Evolutionary conservation across 306 rosid species (phyloP).

Genomic region (Begonia loranthoides): DNA sequence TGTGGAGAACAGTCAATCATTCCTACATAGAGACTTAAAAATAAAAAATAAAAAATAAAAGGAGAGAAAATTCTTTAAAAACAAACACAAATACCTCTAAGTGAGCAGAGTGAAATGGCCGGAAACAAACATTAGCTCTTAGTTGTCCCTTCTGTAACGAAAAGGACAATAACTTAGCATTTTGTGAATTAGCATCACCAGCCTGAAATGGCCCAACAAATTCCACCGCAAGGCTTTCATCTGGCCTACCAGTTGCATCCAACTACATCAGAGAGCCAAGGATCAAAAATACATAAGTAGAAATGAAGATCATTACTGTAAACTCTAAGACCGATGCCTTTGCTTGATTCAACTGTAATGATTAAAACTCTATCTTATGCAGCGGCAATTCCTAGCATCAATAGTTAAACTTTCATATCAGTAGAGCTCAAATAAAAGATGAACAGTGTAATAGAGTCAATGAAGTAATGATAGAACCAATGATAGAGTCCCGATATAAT

Average conservation of each 20-base stretch:
- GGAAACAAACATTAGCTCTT: slow-evolving; percentile 49
- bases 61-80: not conserved
- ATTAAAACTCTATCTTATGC: no score
- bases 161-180: slow-evolving; percentile 46
- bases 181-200: slow-evolving; percentile 31
- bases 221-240: slow-evolving; percentile 74
- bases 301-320: no score
- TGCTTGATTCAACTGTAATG: no score
- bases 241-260: slow-evolving; percentile 82
- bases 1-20: not conserved
- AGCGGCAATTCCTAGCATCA: no score
- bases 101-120: slow-evolving; percentile 61
- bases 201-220: slow-evolving; percentile 63
- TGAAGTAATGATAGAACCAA: no score
- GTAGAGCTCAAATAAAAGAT: no score
- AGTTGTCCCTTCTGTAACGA: slow-evolving; percentile 76
- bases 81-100: slow-evolving; percentile 52
- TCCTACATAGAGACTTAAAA: not conserved
- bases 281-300: slow-evolving; percentile 8
- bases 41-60: no score
- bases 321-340: no score
- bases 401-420: no score
- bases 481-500: no score
- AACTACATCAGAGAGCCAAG: slow-evolving; percentile 36
- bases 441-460: no score